phyloP scores from a whole-genome alignment of 176 grass and related monocot genomes.

The Saccharum officinarum region DNA sequence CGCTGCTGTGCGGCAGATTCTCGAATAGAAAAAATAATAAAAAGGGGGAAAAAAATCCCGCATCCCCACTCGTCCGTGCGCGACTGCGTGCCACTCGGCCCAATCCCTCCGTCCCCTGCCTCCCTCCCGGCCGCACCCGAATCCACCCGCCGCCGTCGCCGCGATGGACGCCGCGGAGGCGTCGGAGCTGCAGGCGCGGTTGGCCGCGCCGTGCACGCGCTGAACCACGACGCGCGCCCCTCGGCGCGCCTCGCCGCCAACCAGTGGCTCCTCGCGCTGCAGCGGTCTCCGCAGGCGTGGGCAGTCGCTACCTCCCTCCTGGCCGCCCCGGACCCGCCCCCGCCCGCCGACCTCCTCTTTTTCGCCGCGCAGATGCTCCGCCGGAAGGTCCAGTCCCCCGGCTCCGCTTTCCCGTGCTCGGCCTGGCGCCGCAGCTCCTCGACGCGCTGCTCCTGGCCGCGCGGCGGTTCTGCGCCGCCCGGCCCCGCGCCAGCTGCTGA shows the following conservation, averaged over 20 bases:
- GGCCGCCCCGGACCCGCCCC: conserved; percentile 39
- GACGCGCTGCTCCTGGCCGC: conserved; percentile 74
- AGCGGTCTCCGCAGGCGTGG: conserved; percentile 44
- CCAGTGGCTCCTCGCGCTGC: conserved; percentile 51
- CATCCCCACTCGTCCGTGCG: neutral
- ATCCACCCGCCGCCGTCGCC: conserved; percentile 33
- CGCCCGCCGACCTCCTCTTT: conserved; percentile 49
- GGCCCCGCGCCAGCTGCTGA: conserved; percentile 71
- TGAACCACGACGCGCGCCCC: conserved; percentile 29
- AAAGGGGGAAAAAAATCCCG: neutral
- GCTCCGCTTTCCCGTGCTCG: neutral
- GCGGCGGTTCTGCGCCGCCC: conserved; percentile 62
- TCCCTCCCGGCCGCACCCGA: neutral
- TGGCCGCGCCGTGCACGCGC: conserved; percentile 62
- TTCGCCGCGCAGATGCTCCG: conserved; percentile 65
- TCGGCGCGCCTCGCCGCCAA: conserved; percentile 27
- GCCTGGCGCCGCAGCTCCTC: conserved; percentile 30
- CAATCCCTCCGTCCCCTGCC: conserved; percentile 30
- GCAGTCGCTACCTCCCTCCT: conserved; percentile 32
- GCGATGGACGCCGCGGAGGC: conserved; percentile 46
- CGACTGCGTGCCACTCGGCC: conserved; percentile 40
- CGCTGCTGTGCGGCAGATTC: neutral
- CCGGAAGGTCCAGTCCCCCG: conserved; percentile 55
- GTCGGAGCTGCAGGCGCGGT: conserved; percentile 57
- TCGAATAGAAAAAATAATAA: neutral